Evolutionary conservation across 345 rosid genomes (phyloP).

Genomic region (Brassica rapa): DNA sequence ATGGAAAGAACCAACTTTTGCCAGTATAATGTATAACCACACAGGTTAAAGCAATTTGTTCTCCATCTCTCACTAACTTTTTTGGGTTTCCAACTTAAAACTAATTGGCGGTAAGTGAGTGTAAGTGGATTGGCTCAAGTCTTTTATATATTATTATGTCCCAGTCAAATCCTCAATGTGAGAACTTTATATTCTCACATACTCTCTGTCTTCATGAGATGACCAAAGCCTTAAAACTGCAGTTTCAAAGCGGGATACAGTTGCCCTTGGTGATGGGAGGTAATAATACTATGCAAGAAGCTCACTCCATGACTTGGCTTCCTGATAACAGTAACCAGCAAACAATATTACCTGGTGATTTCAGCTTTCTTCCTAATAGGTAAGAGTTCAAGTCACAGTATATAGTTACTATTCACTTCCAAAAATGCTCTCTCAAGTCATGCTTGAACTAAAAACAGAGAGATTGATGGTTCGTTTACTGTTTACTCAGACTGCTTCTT

Average conservation of each 20-base stretch:
- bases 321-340: conserved; percentile 62
- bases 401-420: not conserved
- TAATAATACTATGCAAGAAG: conserved; percentile 52
- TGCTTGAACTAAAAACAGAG: conserved; percentile 42
- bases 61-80: not conserved
- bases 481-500: conserved; percentile 55
- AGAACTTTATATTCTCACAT: too few relatives aligned
- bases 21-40: conserved; percentile 24
- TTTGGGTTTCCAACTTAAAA: too few relatives aligned
- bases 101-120: too few relatives aligned
- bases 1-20: conserved; percentile 58
- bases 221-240: conserved; percentile 26
- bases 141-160: too few relatives aligned
- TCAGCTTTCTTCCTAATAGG: conserved; percentile 54
- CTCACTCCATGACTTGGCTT: conserved; percentile 65
- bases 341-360: conserved; percentile 51
- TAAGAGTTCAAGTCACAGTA: conserved; percentile 26
- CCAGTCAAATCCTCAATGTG: too few relatives aligned
- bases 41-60: conserved; percentile 50
- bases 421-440: conserved; percentile 4
- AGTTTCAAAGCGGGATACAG: conserved; percentile 62
- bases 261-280: conserved; percentile 57
- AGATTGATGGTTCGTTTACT: conserved; percentile 56
- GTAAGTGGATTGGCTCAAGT: too few relatives aligned
- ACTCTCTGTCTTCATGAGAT: not conserved